Percentiles rank a stretch among this genome's conserved stretches.
phyloP scores from a whole-genome alignment of 352 stramenopile genomes.

The Globisporangium spiculum region DNA sequence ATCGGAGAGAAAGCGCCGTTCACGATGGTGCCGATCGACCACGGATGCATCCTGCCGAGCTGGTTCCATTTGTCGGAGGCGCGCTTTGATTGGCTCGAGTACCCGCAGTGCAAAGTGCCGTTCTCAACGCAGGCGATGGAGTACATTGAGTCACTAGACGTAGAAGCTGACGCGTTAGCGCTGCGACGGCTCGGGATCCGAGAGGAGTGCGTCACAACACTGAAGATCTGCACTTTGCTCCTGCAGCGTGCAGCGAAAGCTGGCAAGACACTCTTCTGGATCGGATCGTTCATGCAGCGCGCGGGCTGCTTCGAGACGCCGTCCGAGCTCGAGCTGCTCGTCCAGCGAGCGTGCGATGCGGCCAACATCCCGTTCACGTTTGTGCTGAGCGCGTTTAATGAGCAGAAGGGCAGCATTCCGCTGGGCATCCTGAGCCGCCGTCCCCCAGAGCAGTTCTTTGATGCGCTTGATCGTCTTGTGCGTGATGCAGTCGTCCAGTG shows the following conservation, averaged over 20 bases:
- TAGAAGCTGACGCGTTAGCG: slow-evolving; percentile 39
- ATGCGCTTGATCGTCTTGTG: slow-evolving; percentile 38
- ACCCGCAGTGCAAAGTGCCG: slow-evolving; percentile 60
- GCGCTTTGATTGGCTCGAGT: slow-evolving; percentile 81
- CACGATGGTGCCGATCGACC: slow-evolving; percentile 77
- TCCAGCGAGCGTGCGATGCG: slow-evolving; percentile 43
- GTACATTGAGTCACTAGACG: slow-evolving; percentile 57
- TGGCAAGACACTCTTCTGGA: slow-evolving; percentile 59
- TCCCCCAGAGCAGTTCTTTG: slow-evolving; percentile 61
- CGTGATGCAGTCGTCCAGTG: neutral
- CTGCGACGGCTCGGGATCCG: slow-evolving; percentile 60
- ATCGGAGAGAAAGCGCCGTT: slow-evolving; percentile 75
- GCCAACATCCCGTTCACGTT: slow-evolving; percentile 53
- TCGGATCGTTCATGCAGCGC: slow-evolving; percentile 68
- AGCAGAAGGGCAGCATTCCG: slow-evolving; percentile 54
- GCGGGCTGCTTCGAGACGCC: slow-evolving; percentile 66
- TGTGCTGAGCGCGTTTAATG: slow-evolving; percentile 50
- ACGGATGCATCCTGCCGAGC: slow-evolving; percentile 75
- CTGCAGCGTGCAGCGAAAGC: slow-evolving; percentile 51
- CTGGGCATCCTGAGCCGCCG: slow-evolving; percentile 61
- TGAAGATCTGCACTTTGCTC: slow-evolving; percentile 77
- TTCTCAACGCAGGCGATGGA: slow-evolving; percentile 43
- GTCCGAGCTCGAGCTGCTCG: slow-evolving; percentile 46
- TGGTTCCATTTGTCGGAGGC: slow-evolving; percentile 80
- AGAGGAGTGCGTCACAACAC: slow-evolving; percentile 68